Evolutionary conservation across 208 protist genomes (phyloP).

Genomic region (Trypanosoma platydactyli): DNA sequence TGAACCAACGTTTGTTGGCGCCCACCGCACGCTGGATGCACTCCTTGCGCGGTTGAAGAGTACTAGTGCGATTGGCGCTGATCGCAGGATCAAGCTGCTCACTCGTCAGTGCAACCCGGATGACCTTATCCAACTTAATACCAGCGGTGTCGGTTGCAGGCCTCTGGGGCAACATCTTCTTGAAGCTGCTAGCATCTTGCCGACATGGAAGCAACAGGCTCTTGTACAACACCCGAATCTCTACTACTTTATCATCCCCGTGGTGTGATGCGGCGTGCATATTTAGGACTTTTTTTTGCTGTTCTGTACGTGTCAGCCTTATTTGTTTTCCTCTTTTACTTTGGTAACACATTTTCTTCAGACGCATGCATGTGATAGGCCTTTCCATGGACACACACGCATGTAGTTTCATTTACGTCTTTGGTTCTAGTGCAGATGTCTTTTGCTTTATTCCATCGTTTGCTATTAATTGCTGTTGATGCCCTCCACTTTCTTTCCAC

Average conservation of each 20-base stretch:
- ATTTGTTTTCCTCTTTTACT: too few species aligned
- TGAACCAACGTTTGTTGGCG: constrained; percentile 63
- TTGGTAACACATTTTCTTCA: too few species aligned
- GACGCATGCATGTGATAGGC: too few species aligned
- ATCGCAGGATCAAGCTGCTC: constrained; percentile 16
- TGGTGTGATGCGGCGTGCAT: background rate
- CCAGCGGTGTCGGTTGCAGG: constrained; percentile 7
- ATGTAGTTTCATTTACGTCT: too few species aligned
- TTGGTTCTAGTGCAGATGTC: too few species aligned
- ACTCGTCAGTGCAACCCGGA: constrained; percentile 3
- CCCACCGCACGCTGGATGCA: constrained; percentile 44
- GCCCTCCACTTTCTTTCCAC: too few species aligned
- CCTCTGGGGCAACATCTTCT: background rate
- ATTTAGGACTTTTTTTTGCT: constrained; percentile 1
- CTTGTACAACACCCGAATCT: constrained; percentile 22
- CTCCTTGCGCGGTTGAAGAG: constrained; percentile 39
- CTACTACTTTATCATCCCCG: constrained; percentile 27
- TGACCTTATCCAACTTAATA: constrained; percentile 25
- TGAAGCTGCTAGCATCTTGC: background rate
- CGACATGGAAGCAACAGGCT: background rate
- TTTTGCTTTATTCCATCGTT: too few species aligned
- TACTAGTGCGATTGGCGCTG: constrained; percentile 22
- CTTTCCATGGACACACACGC: too few species aligned
- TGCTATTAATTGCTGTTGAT: too few species aligned
- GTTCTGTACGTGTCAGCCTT: too few species aligned